Base-by-base conservation (phyloP, 768 basidiomycete species). In the Termitomyces sp. region DNA sequence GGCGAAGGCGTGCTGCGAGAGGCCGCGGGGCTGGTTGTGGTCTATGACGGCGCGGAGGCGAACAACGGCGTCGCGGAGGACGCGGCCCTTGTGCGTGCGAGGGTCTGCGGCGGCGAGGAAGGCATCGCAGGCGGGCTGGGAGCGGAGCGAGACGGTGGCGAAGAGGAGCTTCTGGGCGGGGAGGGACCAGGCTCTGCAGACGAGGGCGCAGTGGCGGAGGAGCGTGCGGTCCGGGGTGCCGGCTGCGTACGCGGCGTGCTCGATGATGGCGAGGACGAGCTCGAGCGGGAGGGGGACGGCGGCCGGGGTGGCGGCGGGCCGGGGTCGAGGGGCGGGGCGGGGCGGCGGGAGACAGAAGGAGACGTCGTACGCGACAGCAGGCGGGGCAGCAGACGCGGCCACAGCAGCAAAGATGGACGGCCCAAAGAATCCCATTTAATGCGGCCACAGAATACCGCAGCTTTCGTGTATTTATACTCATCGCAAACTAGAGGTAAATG, bases 121-220 rank as follows among this genome's bases (percentile, higher is more conserved):
- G 0, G 85, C 75, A 46, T 75, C 74, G 71, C 81, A 87, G 2
- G 84, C 81, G 16, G 74, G 69, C 65, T 83, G 81, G 40, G 82
- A 84, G 54, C 78, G 75, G 49, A 91, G 79, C 35, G 75, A 75
- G 58, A 89, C 82, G 50, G 77, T 74, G 58, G 78, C 77, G 72
- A 90, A 91, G 51, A 91, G 76, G 18, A 89, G 79, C 59, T 80
- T 83, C 71, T 92, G 90, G 0, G 86, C 80, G 33, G 80, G 75
- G n/a, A 73, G 65, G 1, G 87, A 83, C 89, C 90, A 91, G 28
- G 81, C 77, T 70, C 76, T 80, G 79, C 83, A 90, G 24, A 91
- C 87, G 52, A 91, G 80, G 3, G 88, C 75, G 67, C 83, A 88
- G 51, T 79, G 71, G 55, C 69, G 72, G 52, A 91, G 77, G 20